Conservation (phyloP, 306 rosid species). For the Vigna radiata region DNA sequence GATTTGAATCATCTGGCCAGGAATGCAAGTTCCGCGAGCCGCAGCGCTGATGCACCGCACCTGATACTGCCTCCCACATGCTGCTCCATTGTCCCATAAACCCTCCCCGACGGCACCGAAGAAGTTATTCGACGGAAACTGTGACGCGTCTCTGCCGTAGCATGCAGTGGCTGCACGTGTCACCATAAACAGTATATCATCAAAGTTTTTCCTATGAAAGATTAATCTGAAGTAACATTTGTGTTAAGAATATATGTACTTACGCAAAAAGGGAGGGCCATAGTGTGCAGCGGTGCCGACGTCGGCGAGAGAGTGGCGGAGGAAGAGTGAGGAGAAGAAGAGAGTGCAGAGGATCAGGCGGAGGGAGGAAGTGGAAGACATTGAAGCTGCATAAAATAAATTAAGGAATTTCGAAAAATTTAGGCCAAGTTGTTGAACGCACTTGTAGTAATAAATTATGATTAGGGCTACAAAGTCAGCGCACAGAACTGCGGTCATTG, state of each 20-base stretch:
- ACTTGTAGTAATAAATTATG: too few species aligned
- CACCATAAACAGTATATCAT: not conserved
- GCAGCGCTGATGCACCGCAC: constrained; percentile 77
- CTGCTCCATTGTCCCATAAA: constrained; percentile 92
- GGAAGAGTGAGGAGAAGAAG: constrained; percentile 42
- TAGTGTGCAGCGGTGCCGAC: constrained; percentile 72
- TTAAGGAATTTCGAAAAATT: too few species aligned
- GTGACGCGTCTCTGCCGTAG: constrained; percentile 48
- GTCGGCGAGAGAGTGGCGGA: constrained; percentile 50
- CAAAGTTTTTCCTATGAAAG: too few species aligned
- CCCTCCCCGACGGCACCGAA: constrained; percentile 85
- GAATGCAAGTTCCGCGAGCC: constrained; percentile 55
- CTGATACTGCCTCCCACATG: constrained; percentile 74
- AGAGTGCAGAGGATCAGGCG: not conserved
- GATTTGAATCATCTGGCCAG: constrained; percentile 60
- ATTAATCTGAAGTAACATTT: too few species aligned
- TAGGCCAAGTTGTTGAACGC: too few species aligned
- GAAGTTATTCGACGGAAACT: constrained; percentile 66
- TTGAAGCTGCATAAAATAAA: not conserved
- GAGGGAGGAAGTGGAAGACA: constrained; percentile 34
- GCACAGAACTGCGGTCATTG: too few species aligned
- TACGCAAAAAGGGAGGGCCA: constrained; percentile 68
- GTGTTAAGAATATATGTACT: not conserved
- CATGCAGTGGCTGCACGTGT: constrained; percentile 66
- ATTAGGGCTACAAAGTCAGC: not conserved